Evolutionary conservation across 768 basidiomycete species (phyloP), one percentile per base, ranked within the genome.

Genomic region (Cantharellus anzutake): DNA sequence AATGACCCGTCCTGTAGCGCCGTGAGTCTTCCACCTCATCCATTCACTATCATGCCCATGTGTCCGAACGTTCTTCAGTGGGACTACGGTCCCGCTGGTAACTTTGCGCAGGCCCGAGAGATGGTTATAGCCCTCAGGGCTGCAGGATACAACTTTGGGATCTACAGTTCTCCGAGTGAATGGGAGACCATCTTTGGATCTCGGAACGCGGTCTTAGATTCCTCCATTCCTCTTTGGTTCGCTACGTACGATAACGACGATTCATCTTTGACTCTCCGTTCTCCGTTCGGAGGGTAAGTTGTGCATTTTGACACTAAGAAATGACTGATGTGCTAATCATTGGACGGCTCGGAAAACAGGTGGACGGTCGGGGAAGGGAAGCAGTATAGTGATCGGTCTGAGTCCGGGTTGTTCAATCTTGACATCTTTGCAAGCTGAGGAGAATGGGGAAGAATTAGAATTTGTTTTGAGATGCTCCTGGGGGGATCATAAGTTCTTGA

Each of bases 351-450:
- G 20, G 20, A 29, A 29, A 29, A 29, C 0, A 29, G 20, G 20
- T 29, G 20, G 20, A 29, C 20, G 20, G 1, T 1, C 1, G 20
- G 20, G n/a, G 66, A 66, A 16, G 68, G 67, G 3, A 63, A 68
- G 41, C 68, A 68, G 42, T 67, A 68, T 51, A 68, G 66, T 5
- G 67, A 68, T 41, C 59, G 60, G 3, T 67, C 67, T 7, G 68
- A 67, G 3, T 68, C 68, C 5, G 68, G 68, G 16, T 59, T 62
- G n/a, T 68, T 68, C 48, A 67, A 67, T 51, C 65, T 68, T 37
- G 66, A 60, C 57, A 56, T 63, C 55, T 63, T 63, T 39, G 61
- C 62, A 2, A 61, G 51, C 59, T 65, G 44, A 48, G 20, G 61
- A 61, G 3, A 61, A 55, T 59, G 64, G 44, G 29, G 20, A 29